Evolutionary conservation across 176 grass and related monocot genomes (phyloP).

Genomic region (Cenchrus purpureus): DNA sequence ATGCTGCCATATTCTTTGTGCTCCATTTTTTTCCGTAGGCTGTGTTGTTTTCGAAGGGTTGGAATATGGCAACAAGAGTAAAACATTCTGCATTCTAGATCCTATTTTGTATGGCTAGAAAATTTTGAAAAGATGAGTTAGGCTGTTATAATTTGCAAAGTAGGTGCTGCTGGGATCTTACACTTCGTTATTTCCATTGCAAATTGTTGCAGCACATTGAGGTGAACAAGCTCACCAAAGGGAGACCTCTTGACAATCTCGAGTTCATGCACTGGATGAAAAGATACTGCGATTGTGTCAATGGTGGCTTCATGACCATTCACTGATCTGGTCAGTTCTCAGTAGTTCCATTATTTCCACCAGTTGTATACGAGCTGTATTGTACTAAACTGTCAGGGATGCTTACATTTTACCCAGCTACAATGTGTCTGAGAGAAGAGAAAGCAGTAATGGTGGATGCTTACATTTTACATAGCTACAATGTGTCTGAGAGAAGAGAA

Average conservation of each 20-base stretch:
- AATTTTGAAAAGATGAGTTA: too few species aligned
- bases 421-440: slow-evolving; percentile 81
- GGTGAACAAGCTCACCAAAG: slow-evolving; percentile 88
- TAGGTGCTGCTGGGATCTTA: too few species aligned
- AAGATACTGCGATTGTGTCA: slow-evolving; percentile 46
- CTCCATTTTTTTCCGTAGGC: too few species aligned
- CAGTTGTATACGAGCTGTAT: too few species aligned
- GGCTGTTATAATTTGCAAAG: too few species aligned
- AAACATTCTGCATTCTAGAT: too few species aligned
- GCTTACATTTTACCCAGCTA: slow-evolving; percentile 51
- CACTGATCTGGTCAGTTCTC: not conserved
- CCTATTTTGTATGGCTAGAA: too few species aligned
- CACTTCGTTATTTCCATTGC: too few species aligned
- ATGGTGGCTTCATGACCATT: slow-evolving; percentile 58
- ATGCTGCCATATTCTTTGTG: too few species aligned
- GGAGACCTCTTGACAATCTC: slow-evolving; percentile 84
- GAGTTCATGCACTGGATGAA: slow-evolving; percentile 99
- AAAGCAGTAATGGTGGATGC: slow-evolving; percentile 75
- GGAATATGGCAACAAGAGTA: too few species aligned
- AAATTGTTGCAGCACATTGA: slow-evolving; percentile 72
- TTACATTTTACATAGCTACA: slow-evolving; percentile 57
- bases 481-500: slow-evolving; percentile 81
- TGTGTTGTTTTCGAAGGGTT: too few species aligned
- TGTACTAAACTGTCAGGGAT: not conserved
- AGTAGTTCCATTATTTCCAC: not conserved